Conservation (phyloP, 495 filamentous ascomycete genomes). For the Hyaloscypha finlandica region DNA sequence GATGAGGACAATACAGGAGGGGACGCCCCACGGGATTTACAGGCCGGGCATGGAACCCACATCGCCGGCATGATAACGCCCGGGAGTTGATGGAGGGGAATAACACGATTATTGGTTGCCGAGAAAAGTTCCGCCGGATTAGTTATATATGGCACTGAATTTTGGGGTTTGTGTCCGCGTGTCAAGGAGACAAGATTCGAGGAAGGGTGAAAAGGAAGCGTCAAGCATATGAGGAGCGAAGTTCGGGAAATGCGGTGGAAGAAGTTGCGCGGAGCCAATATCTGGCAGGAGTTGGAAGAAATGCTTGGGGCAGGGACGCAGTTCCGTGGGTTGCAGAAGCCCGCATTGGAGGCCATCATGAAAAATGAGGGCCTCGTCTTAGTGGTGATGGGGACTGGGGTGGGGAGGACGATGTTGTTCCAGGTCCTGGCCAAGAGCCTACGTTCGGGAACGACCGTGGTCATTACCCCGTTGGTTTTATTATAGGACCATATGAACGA, state of each 20-base stretch:
- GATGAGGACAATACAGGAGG: not conserved
- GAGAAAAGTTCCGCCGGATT: conserved; percentile 8
- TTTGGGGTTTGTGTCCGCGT: conserved; percentile 9
- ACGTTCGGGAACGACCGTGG: conserved; percentile 3
- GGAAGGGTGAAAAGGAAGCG: conserved; percentile 11
- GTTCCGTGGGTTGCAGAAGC: conserved; percentile 14
- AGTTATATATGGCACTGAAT: conserved; percentile 9
- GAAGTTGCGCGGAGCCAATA: conserved; percentile 1
- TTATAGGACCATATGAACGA: conserved; percentile 10
- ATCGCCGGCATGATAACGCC: conserved; percentile 16
- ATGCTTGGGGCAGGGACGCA: conserved; percentile 3
- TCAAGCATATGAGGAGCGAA: conserved; percentile 6
- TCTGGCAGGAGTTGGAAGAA: conserved; percentile 7
- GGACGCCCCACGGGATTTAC: conserved; percentile 10
- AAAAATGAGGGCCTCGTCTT: conserved; percentile 3
- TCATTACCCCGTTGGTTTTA: conserved; percentile 7
- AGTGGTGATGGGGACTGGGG: conserved; percentile 8
- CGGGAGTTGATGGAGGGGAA: conserved; percentile 7
- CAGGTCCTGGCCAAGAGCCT: conserved; percentile 5
- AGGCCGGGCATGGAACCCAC: conserved; percentile 13
- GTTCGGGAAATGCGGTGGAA: conserved; percentile 6
- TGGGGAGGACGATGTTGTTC: not conserved
- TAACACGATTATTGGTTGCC: conserved; percentile 1
- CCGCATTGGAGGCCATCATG: conserved; percentile 13
- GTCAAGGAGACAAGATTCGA: not conserved